Evolutionary conservation across 352 stramenopile species (phyloP), one percentile per base, ranked within the genome.

Genomic region (Peronospora belbahrii): DNA sequence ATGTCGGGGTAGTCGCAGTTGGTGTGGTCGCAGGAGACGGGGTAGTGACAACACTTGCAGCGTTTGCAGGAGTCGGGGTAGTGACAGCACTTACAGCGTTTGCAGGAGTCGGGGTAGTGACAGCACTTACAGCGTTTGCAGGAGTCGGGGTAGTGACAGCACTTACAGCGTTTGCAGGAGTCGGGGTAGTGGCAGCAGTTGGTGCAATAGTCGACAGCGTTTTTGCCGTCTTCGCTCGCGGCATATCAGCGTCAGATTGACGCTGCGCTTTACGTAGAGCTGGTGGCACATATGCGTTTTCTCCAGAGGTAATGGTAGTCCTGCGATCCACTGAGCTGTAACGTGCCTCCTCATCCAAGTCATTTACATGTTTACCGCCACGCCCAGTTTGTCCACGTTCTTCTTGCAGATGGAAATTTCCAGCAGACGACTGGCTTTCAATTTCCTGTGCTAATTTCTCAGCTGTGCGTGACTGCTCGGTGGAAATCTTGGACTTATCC

Each of bases 381-480:
- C 49, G 53, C 27, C 13, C 32, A 14, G 22, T 31, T 27, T 70
- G 69, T 43, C 87, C 86, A 24, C 95, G 85, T 58, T 99, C 96
- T 70, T 99, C 95, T 25, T 91, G 74, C 34, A 98, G 52, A 58
- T 98, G 95, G 32, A 97, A 93, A 59, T 98, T 98, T 34, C 65
- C 73, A 20, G 44, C 48, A 37, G 82, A 80, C 4, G 74, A 75
- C 52, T 96, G 84, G 15, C 67, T 70, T 62, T 98, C 92, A 63
- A 99, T 99, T 62, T 98, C 90, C 25, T 75, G 71, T 14, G 96
- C 96, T 30, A 98, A 78, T 20, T 87, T 78, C 60, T 98, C 94
- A 2, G 96, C 96, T 17, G 88, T 71, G 1, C 67, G 67, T 24
- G 83, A 76, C 60, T 98, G 88, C 40, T 80, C 69, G 13, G 54